Conservation (phyloP, 139 green algal genomes). For the Mychonastes homosphaera region DNA sequence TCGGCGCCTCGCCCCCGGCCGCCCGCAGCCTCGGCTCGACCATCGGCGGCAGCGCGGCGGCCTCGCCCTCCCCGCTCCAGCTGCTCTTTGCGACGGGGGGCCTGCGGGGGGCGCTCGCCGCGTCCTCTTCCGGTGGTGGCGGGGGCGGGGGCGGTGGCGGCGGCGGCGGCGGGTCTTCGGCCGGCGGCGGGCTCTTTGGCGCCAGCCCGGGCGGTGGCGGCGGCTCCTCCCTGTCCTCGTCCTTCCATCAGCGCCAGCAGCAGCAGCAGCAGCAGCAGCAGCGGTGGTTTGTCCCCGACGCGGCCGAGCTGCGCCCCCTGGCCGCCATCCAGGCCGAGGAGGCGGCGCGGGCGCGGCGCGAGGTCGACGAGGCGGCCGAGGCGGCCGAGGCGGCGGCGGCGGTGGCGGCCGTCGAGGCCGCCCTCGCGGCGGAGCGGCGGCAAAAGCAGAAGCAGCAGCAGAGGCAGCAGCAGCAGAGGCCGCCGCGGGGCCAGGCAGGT, state of each 20-base stretch:
- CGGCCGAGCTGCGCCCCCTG: slow-evolving; percentile 6
- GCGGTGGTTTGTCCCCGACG: slow-evolving; percentile 13
- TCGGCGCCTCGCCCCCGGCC: no score
- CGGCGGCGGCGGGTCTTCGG: not conserved
- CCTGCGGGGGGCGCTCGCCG: no score
- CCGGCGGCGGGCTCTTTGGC: no score
- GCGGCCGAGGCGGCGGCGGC: slow-evolving; percentile 1
- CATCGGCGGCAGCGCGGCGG: no score
- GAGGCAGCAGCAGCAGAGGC: not conserved
- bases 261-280: not conserved
- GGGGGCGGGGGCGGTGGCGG: slow-evolving; percentile 11
- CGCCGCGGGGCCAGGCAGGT: not conserved
- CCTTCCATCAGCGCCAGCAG: not conserved
- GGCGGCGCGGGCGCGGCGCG: slow-evolving; percentile 1
- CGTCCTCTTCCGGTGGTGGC: no score
- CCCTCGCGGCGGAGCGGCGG: not conserved
- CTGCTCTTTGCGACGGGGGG: no score
- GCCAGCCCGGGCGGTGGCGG: slow-evolving; percentile 5
- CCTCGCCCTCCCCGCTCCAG: no score
- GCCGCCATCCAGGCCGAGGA: slow-evolving; percentile 7
- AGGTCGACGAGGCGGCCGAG: not conserved
- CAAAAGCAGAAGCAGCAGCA: not conserved
- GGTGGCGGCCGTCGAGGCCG: not conserved
- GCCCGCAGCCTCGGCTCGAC: no score
- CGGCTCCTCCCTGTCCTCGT: not conserved